Evolutionary conservation across 495 filamentous ascomycete species (phyloP), one percentile per base, ranked within the genome.

Genomic region (Tuber umbilicatum): DNA sequence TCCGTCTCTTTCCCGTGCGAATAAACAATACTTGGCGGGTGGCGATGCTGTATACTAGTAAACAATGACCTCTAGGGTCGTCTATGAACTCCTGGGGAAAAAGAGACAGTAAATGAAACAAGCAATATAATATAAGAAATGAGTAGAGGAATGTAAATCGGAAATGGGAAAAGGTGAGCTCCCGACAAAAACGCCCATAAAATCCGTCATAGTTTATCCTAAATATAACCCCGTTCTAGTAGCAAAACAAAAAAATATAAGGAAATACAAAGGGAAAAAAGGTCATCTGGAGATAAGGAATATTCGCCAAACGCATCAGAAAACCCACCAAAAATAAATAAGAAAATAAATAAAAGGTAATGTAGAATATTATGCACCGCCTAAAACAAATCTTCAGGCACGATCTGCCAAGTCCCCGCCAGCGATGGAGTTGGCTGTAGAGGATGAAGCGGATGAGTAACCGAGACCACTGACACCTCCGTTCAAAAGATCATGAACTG

Each of bases 401-500:
- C 81, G 78, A 40, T 82, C 81, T 27, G 81, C 80, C 64, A 82
- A 78, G 72, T 82, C 81, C 45, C 73, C 72, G 5, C 81, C 81
- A 67, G 81, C 81, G 73, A 82, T 75, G 55, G 81, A 83, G 72
- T 82, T 82, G 37, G 74, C 79, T 45, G 80, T 74, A 16, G 80
- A 82, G 31, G 80, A 82, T 55, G 81, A 80, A 9, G 75, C 73
- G 5, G 78, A 80, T 41, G 78, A 75, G 38, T 60, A 81, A 5
- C 80, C 80, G 37, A 78, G 68, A n/a, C 75, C 50, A 19, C 71
- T 42, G 41, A 73, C 37, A 21, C 69, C 71, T 19, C 64, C 73
- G 68, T 82, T 91, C 73, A 97, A 84, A 77, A 97, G 86, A 79
- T 97, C 94, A 76, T 96, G 93, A 6, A 97, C 92, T 1, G 92